Conservation (phyloP, 495 filamentous ascomycete genomes). For the Oleoguttula mirabilis region DNA sequence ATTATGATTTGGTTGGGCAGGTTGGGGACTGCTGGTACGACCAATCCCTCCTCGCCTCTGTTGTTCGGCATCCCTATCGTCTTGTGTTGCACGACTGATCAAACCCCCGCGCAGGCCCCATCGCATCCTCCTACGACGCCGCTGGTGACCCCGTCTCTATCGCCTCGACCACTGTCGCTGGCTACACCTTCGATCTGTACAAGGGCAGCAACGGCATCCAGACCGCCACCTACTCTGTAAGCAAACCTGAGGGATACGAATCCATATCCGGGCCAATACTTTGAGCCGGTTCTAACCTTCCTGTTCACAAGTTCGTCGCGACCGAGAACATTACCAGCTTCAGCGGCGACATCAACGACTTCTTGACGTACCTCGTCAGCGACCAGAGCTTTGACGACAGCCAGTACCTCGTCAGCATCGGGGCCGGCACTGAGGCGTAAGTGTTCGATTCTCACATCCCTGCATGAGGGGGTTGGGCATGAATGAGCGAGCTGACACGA, state of each 20-base stretch:
- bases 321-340: background rate
- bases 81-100: too few relatives aligned
- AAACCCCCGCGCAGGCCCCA: too few relatives aligned
- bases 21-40: background rate
- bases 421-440: too few relatives aligned
- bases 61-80: too few relatives aligned
- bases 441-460: too few relatives aligned
- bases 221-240: too few relatives aligned
- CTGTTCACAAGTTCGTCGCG: background rate
- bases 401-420: constrained; percentile 1
- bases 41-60: background rate
- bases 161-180: background rate
- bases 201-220: background rate
- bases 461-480: too few relatives aligned
- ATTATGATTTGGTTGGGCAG: background rate
- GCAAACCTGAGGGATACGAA: too few relatives aligned
- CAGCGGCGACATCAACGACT: background rate
- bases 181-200: background rate
- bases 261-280: too few relatives aligned
- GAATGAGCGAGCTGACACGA: too few relatives aligned
- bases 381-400: background rate
- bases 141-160: background rate
- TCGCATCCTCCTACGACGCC: background rate
- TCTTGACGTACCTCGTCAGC: background rate
- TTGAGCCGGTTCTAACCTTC: too few relatives aligned